Evolutionary conservation across 495 filamentous ascomycete genomes (phyloP), one percentile per base, ranked within the genome.

Genomic region (Lophiostoma macrostomum): DNA sequence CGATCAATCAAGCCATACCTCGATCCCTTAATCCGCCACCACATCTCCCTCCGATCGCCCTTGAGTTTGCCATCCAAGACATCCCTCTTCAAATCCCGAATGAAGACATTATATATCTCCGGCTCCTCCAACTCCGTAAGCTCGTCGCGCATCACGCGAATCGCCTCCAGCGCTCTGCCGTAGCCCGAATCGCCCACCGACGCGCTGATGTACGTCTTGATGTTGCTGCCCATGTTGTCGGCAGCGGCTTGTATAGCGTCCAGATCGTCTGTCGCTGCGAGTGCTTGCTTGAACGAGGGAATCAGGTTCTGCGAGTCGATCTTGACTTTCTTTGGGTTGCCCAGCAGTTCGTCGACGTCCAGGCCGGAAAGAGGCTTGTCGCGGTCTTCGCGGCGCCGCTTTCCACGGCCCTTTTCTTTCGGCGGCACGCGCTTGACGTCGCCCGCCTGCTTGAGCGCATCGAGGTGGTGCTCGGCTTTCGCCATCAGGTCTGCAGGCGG

Each of bases 391-490:
- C 82, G 85, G 25, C 76, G 74, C 53, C 82, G 78, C 61, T 84
- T 86, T 31, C 78, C 80, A 39, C 86, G 84, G 65, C 87, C 85
- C n/a, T 80, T 58, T 24, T 47, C 77, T 64, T 91, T 95, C 2
- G 86, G 87, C 5, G 90, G 87, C 5, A 96, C 91, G 77, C 88
- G 90, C 76, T 97, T 96, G 58, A 99, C 84, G 48, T 87, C 80
- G 29, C 88, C 87, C 20, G 79, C 77, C 3, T 74, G 70, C 18
- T 86, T 79, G 1, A 97, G 76, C 14, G 74, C 72, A 3, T 83
- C 73, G 13, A 96, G 69, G 24, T 73, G 53, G 3, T 75, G 53
- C 64, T 82, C 53, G 36, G 78, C 72, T 32, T 78, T 75, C 27
- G 75, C 67, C 0, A 88, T 49, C 0, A 95, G 69, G 4, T 85